Evolutionary conservation across 2,329 filamentous ascomycete genomes (phyloP).

Genomic region (Elsinoe necatrix): DNA sequence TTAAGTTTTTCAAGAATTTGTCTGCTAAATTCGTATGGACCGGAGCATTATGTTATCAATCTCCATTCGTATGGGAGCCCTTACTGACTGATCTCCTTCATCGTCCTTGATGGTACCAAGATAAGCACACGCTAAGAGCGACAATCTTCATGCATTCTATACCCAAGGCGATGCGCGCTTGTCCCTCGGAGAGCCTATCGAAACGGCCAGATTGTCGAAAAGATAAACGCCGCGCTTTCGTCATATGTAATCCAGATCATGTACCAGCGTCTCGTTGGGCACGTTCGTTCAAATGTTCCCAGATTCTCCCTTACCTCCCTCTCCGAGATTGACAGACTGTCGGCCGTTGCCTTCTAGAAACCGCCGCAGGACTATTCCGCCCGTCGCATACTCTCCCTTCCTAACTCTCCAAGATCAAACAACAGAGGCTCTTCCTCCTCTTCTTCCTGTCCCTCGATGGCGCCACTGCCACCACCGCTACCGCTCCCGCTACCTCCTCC

Average conservation of each 20-base stretch:
- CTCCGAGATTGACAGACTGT: too few species aligned
- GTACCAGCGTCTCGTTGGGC: neutral
- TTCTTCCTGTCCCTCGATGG: conserved; percentile 29
- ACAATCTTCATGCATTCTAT: neutral
- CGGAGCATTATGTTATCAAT: too few species aligned
- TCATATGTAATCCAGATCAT: neutral
- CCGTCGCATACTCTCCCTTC: conserved; percentile 23
- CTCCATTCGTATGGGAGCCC: too few species aligned
- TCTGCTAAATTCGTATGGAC: too few species aligned
- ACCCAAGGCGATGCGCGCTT: neutral
- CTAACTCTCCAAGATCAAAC: conserved; percentile 66
- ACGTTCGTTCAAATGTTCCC: neutral
- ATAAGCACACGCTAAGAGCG: too few species aligned
- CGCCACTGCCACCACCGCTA: conserved; percentile 18
- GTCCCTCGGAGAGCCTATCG: neutral
- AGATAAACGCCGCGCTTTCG: neutral
- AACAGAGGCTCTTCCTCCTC: conserved; percentile 62
- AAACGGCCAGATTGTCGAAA: neutral
- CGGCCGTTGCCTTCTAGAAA: too few species aligned
- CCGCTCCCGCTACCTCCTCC: conserved; percentile 29
- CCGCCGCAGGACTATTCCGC: too few species aligned
- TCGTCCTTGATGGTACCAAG: neutral
- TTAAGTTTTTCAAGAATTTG: too few species aligned
- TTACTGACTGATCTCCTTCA: too few species aligned
- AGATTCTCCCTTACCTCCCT: too few species aligned